Base-by-base conservation (phyloP, 768 basidiomycete genomes). In the Trametes cinnabarina region DNA sequence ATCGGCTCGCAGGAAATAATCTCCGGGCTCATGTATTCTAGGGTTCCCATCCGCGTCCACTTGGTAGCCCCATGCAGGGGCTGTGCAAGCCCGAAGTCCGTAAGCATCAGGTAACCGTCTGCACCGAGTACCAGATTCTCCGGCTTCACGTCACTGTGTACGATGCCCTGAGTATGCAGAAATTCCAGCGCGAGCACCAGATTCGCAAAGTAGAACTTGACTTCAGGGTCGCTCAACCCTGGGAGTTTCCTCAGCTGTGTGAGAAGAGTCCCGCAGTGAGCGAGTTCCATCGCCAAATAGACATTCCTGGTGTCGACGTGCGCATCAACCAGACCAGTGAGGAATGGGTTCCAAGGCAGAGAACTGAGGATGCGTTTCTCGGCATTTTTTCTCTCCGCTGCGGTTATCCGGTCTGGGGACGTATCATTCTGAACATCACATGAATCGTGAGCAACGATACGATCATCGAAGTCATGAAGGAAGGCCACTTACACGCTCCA, bases 141-240 rank as follows among this genome's bases (percentile, higher is more conserved):
- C 2, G 84, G 82, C 63, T 85, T 85, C 19, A 86, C 53, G 63
- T 86, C 83, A 19, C 82, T 75, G 56, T 85, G 82, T 7, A 77
- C 73, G 47, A 84, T 70, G n/a, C 71, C 72, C 9, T 75, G 66
- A 0, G 57, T 54, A 51, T 81, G 77, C 1, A 86, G 65, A 63
- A 80, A 82, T 12, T 75, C 71, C 26, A 86, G 64, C 12, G 73
- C 84, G 41, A 76, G 75, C 11, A 76, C 74, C 40, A 85, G 77
- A 61, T 85, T 85, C 23, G 77, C 71, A 61, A 77, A 80, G 69
- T 83, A 86, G 69, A 87, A 87, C 5, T 72, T 71, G 7, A 74
- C 70, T 0, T 62, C 66, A 66, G 43, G 7, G 72, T 65, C 47
- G 6, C 73, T 65, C 9, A 82, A 61, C 9, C 73, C 73, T 11